Evolutionary conservation across 208 protist genomes (phyloP).

Genomic region (Wallacemonas sp.): DNA sequence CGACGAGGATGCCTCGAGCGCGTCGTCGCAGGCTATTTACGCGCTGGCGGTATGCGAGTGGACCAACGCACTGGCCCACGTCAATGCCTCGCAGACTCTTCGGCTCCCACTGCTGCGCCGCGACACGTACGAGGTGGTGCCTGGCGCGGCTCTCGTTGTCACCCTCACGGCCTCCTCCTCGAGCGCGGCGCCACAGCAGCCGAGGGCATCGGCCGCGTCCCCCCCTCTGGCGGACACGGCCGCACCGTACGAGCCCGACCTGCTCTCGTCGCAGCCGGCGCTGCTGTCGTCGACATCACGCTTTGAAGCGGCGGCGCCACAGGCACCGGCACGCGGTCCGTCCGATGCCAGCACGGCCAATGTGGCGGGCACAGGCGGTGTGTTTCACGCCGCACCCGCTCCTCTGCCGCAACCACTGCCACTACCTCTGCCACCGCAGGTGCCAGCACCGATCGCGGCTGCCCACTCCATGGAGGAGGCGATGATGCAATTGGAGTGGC

Average conservation of each 20-base stretch:
- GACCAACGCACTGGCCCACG: constrained; percentile 46
- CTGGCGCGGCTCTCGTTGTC: constrained; percentile 58
- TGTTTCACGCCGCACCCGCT: no score
- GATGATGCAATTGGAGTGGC: constrained; percentile 59
- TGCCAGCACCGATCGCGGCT: no score
- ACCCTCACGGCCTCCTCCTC: constrained; percentile 47
- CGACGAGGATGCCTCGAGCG: constrained; percentile 53
- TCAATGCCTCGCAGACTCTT: constrained; percentile 39
- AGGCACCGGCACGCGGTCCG: not conserved
- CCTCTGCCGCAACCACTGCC: not conserved
- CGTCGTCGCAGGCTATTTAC: constrained; percentile 45
- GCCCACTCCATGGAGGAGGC: constrained; percentile 60
- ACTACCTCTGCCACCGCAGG: not conserved
- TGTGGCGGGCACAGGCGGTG: no score
- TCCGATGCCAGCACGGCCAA: not conserved
- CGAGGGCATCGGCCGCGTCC: no score
- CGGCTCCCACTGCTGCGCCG: constrained; percentile 58
- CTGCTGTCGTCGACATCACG: not conserved
- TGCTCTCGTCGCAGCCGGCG: constrained; percentile 2
- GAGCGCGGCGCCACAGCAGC: no score
- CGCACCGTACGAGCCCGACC: no score
- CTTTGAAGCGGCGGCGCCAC: not conserved
- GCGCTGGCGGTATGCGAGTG: constrained; percentile 79
- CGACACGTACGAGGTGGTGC: constrained; percentile 33
- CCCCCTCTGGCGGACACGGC: no score